Evolutionary conservation across 768 basidiomycete species (phyloP).

Genomic region (Cystofilobasidium bisporidii): DNA sequence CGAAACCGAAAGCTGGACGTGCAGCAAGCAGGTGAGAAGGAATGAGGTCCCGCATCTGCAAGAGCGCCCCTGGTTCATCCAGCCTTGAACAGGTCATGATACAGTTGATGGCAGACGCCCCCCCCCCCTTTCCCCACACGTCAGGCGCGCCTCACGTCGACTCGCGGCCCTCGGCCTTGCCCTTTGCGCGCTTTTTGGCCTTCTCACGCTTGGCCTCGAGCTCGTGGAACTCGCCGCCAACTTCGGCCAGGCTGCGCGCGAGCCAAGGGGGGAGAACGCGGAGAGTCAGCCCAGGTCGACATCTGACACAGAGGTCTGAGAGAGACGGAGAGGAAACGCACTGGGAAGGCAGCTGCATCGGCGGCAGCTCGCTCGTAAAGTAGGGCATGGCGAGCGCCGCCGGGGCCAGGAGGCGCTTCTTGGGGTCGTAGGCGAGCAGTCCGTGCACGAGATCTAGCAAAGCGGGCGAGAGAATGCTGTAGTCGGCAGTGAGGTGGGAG

Average conservation of each 20-base stretch:
- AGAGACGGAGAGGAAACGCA: constrained; percentile 44
- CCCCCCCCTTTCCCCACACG: no score
- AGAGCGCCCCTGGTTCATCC: no score
- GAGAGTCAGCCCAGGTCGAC: neutral
- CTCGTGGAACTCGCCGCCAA: constrained; percentile 98
- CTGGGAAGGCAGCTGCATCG: constrained; percentile 65
- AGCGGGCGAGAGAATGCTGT: constrained; percentile 74
- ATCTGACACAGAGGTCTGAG: constrained; percentile 1
- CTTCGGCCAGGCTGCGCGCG: constrained; percentile 53
- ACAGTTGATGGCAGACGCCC: no score
- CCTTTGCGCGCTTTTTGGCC: constrained; percentile 22
- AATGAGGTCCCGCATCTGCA: no score
- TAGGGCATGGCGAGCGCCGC: constrained; percentile 76
- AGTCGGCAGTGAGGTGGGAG: neutral
- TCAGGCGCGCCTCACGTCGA: no score
- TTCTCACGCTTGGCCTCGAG: constrained; percentile 88
- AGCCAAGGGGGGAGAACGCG: neutral
- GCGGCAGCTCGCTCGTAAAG: constrained; percentile 70
- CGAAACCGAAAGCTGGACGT: no score
- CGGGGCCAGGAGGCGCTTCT: constrained; percentile 60
- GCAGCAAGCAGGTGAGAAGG: no score
- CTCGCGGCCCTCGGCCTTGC: constrained; percentile 7
- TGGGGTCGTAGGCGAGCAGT: constrained; percentile 71
- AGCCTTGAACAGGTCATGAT: neutral
- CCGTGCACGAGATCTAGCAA: constrained; percentile 78